Conservation (phyloP, 805 yeast genomes). For the Candida succiphila region DNA sequence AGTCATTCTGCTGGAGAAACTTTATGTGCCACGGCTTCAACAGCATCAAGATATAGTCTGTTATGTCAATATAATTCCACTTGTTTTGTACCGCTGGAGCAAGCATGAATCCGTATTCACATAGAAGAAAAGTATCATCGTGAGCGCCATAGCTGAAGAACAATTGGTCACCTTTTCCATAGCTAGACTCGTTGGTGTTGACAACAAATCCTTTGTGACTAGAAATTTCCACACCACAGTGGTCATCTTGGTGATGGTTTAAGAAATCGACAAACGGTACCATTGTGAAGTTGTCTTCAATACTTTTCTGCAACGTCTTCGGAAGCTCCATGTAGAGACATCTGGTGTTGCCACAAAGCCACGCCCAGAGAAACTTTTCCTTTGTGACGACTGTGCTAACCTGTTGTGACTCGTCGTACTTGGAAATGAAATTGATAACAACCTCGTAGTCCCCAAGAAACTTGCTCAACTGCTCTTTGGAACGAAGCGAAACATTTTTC, state of each 20-base stretch:
- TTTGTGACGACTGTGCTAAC: slow-evolving; percentile 9
- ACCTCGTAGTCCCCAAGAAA: slow-evolving; percentile 35
- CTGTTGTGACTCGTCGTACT: neutral
- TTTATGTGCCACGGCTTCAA: slow-evolving; percentile 27
- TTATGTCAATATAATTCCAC: slow-evolving; percentile 66
- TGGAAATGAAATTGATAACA: slow-evolving; percentile 19
- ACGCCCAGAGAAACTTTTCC: slow-evolving; percentile 47
- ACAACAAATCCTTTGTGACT: slow-evolving; percentile 42
- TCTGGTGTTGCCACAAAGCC: slow-evolving; percentile 87
- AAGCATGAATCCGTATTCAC: slow-evolving; percentile 80
- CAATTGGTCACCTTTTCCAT: slow-evolving; percentile 41
- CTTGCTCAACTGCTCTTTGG: slow-evolving; percentile 29
- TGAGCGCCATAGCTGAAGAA: slow-evolving; percentile 82
- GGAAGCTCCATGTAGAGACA: slow-evolving; percentile 74
- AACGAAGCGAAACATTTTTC: slow-evolving; percentile 26
- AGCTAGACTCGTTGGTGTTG: slow-evolving; percentile 20
- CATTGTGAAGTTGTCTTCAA: slow-evolving; percentile 68
- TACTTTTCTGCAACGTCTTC: slow-evolving; percentile 24
- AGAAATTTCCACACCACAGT: slow-evolving; percentile 40
- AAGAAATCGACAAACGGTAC: slow-evolving; percentile 88
- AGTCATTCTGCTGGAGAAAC: slow-evolving; percentile 42
- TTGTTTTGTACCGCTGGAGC: slow-evolving; percentile 27
- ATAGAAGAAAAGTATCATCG: slow-evolving; percentile 67
- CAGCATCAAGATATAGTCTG: slow-evolving; percentile 28
- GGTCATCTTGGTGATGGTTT: slow-evolving; percentile 53